Conservation (phyloP, 352 stramenopile genomes). For the Phytophthora constricta region DNA sequence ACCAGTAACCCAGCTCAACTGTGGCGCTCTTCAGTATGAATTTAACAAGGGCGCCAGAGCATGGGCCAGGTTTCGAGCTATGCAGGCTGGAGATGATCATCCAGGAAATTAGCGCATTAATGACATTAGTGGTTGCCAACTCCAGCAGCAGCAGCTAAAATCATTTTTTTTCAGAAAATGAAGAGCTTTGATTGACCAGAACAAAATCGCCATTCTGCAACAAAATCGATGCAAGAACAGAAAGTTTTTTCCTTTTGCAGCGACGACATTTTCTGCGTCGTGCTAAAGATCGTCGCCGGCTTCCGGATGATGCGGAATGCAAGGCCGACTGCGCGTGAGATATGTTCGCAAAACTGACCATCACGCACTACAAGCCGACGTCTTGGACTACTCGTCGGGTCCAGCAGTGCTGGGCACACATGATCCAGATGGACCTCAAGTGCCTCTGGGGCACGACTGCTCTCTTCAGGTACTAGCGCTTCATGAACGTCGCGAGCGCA, state of each 20-base stretch:
- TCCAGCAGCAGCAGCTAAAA: too few relatives aligned
- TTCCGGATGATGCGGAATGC: constrained; percentile 66
- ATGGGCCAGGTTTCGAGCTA: background rate
- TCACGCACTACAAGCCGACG: constrained; percentile 71
- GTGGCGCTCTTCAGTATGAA: background rate
- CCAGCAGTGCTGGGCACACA: constrained; percentile 68
- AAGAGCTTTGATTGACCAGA: too few relatives aligned
- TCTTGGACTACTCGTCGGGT: constrained; percentile 34
- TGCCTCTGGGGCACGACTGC: constrained; percentile 82
- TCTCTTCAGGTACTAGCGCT: constrained; percentile 68
- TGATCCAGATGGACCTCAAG: constrained; percentile 62
- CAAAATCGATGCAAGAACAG: too few relatives aligned
- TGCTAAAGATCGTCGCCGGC: too few relatives aligned
- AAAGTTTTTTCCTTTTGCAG: too few relatives aligned
- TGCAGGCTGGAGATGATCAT: background rate
- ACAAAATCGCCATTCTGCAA: too few relatives aligned
- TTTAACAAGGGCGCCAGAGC: background rate
- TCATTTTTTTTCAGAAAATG: too few relatives aligned
- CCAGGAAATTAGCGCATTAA: too few relatives aligned
- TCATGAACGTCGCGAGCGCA: constrained; percentile 81
- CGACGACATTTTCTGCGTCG: too few relatives aligned
- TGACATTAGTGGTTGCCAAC: too few relatives aligned
- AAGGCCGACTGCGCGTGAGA: constrained; percentile 81
- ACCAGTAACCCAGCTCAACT: background rate
- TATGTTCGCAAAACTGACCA: constrained; percentile 81